Evolutionary conservation across 2,329 filamentous ascomycete genomes (phyloP), one percentile per base, ranked within the genome.

Genomic region (Neofusicoccum ribis): DNA sequence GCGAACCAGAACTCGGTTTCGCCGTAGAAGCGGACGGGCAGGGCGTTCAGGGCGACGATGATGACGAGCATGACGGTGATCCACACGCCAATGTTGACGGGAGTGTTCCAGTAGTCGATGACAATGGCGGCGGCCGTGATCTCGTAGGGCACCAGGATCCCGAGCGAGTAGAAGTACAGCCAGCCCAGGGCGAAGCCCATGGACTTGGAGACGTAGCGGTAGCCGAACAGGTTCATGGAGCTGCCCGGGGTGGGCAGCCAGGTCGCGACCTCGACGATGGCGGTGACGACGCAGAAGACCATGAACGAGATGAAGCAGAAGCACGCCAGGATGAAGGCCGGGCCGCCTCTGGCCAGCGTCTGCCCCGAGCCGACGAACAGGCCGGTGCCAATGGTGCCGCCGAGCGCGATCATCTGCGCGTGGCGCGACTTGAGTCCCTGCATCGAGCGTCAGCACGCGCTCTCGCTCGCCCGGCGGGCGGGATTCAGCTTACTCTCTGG

Each of bases 231-330:
- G 66, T 81, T 78, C 80, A 85, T 83, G 65, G 83, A 80, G 65
- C 44, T 79, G 70, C 84, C 83, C 34, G 85, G 79, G 67, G 88
- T 75, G 3, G 87, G 85, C 60, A 89, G 82, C 79, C 86, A 88
- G 37, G 87, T 83, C 23, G 86, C 85, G 79, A 89, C 85, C 73
- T 77, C 75, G 73, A 75, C 74, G 64, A 83, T 80, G 56, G 78
- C 80, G 54, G 82, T 83, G 63, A 88, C 83, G 70, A 81, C 74
- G 39, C 73, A 73, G 67, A 77, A 78, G 51, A 85, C 74, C 68
- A 84, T 67, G 20, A 82, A 75, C 44, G 79, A 77, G 61, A 84
- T 76, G 63, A 84, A 75, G 9, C 73, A 69, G 70, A 79, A 80
- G 69, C 80, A 79, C 66, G 80, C 74, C 50, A 85, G 72, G 12